phyloP scores from a whole-genome alignment of 306 rosid genomes.

The Ziziphus jujuba region DNA sequence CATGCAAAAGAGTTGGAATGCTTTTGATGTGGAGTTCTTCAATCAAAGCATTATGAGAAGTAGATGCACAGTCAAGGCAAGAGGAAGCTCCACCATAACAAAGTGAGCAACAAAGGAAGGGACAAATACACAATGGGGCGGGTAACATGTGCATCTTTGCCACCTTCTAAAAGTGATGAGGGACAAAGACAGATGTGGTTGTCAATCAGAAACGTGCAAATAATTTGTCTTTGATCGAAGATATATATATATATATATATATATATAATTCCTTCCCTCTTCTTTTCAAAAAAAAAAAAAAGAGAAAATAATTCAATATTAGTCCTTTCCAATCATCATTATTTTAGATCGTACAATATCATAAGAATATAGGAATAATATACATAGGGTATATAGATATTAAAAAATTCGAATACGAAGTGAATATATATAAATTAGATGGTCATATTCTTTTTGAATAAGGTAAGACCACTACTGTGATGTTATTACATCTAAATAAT shows the following conservation, averaged over 20 bases:
- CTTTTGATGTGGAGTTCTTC: constrained; percentile 32
- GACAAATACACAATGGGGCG: constrained; percentile 57
- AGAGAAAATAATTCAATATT: background rate
- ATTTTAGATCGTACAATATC: no score
- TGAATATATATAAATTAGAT: no score
- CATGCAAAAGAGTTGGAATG: background rate
- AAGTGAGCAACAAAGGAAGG: constrained; percentile 41
- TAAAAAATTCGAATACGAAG: no score
- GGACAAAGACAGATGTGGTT: constrained; percentile 56
- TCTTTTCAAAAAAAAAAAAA: background rate
- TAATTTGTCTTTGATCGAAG: constrained; percentile 3
- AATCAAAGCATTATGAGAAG: constrained; percentile 31
- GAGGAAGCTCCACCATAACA: constrained; percentile 44
- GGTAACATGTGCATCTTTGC: constrained; percentile 51
- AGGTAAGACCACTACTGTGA: no score
- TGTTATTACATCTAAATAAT: no score
- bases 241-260: no score
- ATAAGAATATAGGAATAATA: no score
- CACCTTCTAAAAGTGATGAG: constrained; percentile 33
- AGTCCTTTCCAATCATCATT: background rate
- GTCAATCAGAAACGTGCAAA: constrained; percentile 46
- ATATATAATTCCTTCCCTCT: background rate
- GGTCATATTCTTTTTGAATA: no score
- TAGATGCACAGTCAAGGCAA: constrained; percentile 30
- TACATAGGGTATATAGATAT: no score